Evolutionary conservation across 495 filamentous ascomycete species (phyloP).

Genomic region (Amniculicola lignicola): DNA sequence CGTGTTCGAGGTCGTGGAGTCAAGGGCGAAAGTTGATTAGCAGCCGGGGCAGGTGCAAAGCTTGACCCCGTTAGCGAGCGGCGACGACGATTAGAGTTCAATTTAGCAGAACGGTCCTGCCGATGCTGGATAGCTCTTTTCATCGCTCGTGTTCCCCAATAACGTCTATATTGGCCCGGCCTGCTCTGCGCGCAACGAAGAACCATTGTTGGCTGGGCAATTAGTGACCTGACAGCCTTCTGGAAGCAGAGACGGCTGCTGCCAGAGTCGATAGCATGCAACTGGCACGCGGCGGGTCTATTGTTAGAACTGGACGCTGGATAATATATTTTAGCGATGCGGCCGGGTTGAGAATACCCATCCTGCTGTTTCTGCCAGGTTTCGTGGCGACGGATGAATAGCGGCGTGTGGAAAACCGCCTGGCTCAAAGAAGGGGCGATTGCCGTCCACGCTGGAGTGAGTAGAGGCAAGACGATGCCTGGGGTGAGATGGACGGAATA

Average conservation of each 20-base stretch:
- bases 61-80: constrained; percentile 27
- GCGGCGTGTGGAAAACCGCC: no score
- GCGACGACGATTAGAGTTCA: constrained; percentile 15
- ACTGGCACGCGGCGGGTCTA: constrained; percentile 2
- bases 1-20: constrained; percentile 26
- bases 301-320: constrained; percentile 25
- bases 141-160: constrained; percentile 19
- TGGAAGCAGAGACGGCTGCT: no score
- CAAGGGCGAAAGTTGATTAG: constrained; percentile 21
- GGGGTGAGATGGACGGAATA: no score
- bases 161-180: constrained; percentile 15
- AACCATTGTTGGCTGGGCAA: constrained; percentile 3
- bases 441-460: no score
- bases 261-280: no score
- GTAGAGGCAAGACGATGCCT: no score
- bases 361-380: no score
- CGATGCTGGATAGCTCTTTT: constrained; percentile 4
- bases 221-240: no score
- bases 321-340: constrained; percentile 29
- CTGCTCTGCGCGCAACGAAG: background rate
- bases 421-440: no score
- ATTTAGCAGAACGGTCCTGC: constrained; percentile 18
- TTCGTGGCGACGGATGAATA: no score
- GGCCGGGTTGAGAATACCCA: constrained; percentile 23
- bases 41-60: constrained; percentile 15